Evolutionary conservation across 371 early-diverging fungal species (phyloP), one percentile per base, ranked within the genome.

Genomic region (Funneliformis caledonium): DNA sequence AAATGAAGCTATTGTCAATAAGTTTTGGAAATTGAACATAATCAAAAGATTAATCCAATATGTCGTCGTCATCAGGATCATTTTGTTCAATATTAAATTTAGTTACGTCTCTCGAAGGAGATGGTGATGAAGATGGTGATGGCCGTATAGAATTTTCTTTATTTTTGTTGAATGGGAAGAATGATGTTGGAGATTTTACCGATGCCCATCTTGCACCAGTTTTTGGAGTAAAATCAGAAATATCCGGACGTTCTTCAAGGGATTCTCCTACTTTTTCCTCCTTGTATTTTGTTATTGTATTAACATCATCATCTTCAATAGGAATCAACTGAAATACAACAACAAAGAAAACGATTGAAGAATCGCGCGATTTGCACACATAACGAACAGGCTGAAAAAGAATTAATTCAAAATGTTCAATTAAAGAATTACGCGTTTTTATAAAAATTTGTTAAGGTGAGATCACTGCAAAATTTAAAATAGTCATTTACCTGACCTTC

Each of bases 301-400:
- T 69, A 11, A 22, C 43, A 19, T 11, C 47, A 14, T 77, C 50
- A 31, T 86, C 85, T 26, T 83, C 70, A 19, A 84, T 79, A 2
- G 86, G 86, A 7, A 89, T 59, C 68, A 93, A 78, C 78, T 91
- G 88, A 81, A 92, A 92, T 72, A 88, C 84, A 43, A 93, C 81
- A 0, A 89, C 88, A 84, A 93, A 89, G 67, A 91, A 91, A 16
- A 86, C 84, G 0, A 80, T 83, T 0, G 84, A 82, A 11, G 85
- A 84, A 76, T 92, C 91, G 33, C 85, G 70, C 37, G 88, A 81
- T 78, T 89, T 89, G 75, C 87, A 85, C 48, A 88, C 82, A 76
- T 87, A 94, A 4, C 92, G 87, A 60, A 92, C 70, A 31, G 91
- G 91, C 87, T 92, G 83, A 48, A 48, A 26, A 47, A 73, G 9